Evolutionary conservation across 2,329 filamentous ascomycete genomes (phyloP).

Genomic region (Ascochyta clinopodiicola): DNA sequence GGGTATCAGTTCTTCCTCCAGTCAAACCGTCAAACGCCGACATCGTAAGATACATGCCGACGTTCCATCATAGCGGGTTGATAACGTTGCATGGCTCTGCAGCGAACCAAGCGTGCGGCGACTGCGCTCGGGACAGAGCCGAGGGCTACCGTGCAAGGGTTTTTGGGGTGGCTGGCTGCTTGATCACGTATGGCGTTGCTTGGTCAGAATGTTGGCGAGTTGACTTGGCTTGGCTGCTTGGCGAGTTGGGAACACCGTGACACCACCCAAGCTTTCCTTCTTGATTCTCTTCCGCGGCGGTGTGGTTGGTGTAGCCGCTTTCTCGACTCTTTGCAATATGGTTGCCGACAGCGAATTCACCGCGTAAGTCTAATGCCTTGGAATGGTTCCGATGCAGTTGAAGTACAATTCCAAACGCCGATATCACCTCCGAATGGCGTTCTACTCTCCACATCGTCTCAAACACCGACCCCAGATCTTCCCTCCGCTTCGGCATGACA

Average conservation of each 20-base stretch:
- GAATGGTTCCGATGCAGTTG: neutral
- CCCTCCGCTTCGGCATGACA: slow-evolving; percentile 4
- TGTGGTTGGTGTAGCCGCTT: neutral
- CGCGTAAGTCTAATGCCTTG: neutral
- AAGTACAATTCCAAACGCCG: slow-evolving; percentile 11
- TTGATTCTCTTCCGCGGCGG: neutral
- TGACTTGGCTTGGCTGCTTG: slow-evolving; percentile 7
- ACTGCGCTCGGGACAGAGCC: slow-evolving; percentile 8
- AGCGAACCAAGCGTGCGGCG: slow-evolving; percentile 9
- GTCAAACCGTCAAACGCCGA: slow-evolving; percentile 29
- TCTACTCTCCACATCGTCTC: slow-evolving; percentile 11
- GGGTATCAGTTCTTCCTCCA: slow-evolving; percentile 28
- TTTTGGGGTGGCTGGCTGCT: slow-evolving; percentile 3
- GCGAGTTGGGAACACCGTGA: neutral
- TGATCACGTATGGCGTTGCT: slow-evolving; percentile 13
- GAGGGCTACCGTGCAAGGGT: neutral
- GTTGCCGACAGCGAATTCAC: neutral
- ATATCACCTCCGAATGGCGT: neutral
- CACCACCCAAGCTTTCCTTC: neutral
- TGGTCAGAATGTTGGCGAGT: neutral
- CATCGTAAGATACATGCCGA: slow-evolving; percentile 10
- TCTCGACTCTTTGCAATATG: neutral
- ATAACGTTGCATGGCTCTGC: slow-evolving; percentile 8
- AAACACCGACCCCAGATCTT: slow-evolving; percentile 33
- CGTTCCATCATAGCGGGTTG: slow-evolving; percentile 1